Base-by-base conservation (phyloP, 164 flowering plant genomes). In the Euptelea pleiosperma region DNA sequence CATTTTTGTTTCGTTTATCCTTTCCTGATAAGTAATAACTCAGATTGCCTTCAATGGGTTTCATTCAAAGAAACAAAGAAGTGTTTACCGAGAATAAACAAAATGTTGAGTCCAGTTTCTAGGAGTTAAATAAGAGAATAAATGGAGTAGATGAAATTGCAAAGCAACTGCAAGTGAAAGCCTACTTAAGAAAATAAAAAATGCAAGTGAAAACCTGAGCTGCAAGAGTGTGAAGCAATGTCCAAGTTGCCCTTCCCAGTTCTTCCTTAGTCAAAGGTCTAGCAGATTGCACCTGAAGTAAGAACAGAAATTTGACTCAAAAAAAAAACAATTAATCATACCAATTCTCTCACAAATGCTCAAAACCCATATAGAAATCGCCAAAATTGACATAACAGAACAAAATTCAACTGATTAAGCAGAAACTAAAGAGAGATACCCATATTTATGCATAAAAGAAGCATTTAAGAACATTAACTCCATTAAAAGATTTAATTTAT, bases 161-260 rank as follows among this genome's bases (percentile, higher is more conserved):
- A 42, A 10, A 25, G 40, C 15, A 8, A 36, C 7, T 12, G 3
- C 26, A 50, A 52, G 34, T 49, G 21, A 31, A 55, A 19, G 89
- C 93, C 93, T 89, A n/a, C n/a, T n/a, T n/a, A n/a, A n/a, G n/a
- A n/a, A n/a, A n/a, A 36, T 10, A 12, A 24, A 7, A 25, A 41
- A 42, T 12, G 3, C 26, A 50, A 52, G 34, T 49, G 21, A 31
- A 55, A 19, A 92, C 93, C 93, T 89, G 96, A 60, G 97, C 97
- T 50, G 75, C 99, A 60, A 94, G 85, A 39, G 91, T 91, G 74
- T 94, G 99, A 60, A 91, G 93, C 60, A 94, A 78, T 43, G 99
- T 94, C 96, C 97, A 94, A 25, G 99, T 86, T 18, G 93, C 82
- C 71, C 96, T 85, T 65, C 99, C 99, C 53, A 94, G 84, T 47